Base-by-base conservation (phyloP, 768 basidiomycete species). In the Kwoniella bestiolae region DNA sequence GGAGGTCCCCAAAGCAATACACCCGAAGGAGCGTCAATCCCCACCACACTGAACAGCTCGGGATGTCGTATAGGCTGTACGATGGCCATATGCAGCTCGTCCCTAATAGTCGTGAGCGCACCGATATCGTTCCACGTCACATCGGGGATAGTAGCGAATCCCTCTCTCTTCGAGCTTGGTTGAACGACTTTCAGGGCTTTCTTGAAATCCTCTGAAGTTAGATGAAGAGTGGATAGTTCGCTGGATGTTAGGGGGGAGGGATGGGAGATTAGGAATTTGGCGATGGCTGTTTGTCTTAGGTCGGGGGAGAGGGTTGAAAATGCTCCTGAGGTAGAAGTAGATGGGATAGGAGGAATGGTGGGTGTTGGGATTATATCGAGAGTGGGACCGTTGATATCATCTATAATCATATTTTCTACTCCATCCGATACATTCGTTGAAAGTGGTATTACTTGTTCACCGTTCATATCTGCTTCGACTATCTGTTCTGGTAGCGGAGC, bases 1-100 rank as follows among this genome's bases (percentile, higher is more conserved):
- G 96, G 95, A 26, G 96, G 96, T 31, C 96, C 96, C 96, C 96
- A 98, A n/a, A 98, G 82, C 34, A 98, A 83, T 2, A 98, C 96
- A 0, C 95, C 96, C 75, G 92, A 94, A 0, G 92, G 88, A 0
- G 92, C 91, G 31, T 89, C 88, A 67, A 99, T 93, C 5, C 96
- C 96, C 1, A 97, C 90, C 9, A 86, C 86, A 50, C 82, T 87
- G 82, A 99, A 99, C 2, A 98, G 79, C 74, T 93, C 92, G 0
- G 96, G 95, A 32, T 91, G 84, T 53, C 87, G 85, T 70, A 98
- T 94, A 5, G 96, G 95, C 74, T 96, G 91, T 3, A 99, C 94
- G 70, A 99, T 92, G 14, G 93, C 91, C 94, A 97, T 96, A 73
- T 94, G 92, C 44, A 99, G 84, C 79, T 96, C 94, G 64, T 95